Percentiles rank a stretch among this genome's conserved stretches.
These are phyloP conservation scores for Pelargonium myrrhifolium DNA, from an alignment of 441 rosid genomes.

Conservation along the genomic window DNA sequence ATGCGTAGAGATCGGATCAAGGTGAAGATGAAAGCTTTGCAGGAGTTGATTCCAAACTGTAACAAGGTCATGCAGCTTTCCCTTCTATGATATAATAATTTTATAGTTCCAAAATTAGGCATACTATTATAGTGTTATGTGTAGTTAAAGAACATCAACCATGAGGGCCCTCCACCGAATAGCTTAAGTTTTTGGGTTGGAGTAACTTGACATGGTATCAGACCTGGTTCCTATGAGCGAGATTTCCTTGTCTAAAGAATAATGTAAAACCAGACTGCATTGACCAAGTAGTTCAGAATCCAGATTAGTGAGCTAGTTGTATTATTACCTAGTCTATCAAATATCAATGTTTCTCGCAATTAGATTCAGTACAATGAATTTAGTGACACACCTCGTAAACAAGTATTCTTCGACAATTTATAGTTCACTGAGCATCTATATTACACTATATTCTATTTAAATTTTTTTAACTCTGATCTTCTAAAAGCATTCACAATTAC, in stretches of 20 bases:
- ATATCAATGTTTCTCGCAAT: too few relatives aligned
- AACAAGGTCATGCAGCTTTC: slow-evolving; percentile 17
- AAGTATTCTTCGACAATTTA: neutral
- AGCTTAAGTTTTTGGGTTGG: too few relatives aligned
- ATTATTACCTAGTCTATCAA: too few relatives aligned
- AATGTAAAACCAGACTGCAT: too few relatives aligned
- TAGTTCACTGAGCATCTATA: neutral
- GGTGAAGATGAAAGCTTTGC: slow-evolving; percentile 15
- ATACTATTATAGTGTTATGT: too few relatives aligned
- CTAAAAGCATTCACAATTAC: neutral
- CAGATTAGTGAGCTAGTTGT: too few relatives aligned
- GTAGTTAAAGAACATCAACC: neutral
- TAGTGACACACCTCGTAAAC: neutral
- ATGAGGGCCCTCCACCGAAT: neutral
- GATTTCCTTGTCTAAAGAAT: too few relatives aligned
- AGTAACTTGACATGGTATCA: too few relatives aligned
- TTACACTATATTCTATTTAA: neutral
- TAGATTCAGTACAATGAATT: neutral
- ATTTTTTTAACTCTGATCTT: too few relatives aligned
- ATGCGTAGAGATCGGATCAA: slow-evolving; percentile 18
- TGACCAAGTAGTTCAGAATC: too few relatives aligned
- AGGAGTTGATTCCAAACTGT: slow-evolving; percentile 18
- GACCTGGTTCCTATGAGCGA: too few relatives aligned
- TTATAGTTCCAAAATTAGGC: neutral
- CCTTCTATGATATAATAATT: neutral